phyloP scores from a whole-genome alignment of 2,329 filamentous ascomycete species.

The Aureobasidium lini region DNA sequence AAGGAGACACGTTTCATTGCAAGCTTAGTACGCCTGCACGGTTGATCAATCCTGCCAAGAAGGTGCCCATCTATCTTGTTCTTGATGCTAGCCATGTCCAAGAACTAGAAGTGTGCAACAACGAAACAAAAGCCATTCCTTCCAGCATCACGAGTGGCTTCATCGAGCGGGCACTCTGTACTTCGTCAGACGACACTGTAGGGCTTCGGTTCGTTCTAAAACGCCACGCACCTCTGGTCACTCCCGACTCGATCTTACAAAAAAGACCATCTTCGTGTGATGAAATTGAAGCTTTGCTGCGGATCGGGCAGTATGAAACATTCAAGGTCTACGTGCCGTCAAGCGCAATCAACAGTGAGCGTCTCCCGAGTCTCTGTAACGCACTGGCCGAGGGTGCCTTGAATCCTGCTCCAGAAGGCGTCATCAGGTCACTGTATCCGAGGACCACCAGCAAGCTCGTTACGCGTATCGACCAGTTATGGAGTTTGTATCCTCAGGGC shows the following conservation, averaged over 20 bases:
- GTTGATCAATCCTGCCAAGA: background rate
- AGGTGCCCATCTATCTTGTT: background rate
- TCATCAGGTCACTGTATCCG: background rate
- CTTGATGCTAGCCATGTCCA: background rate
- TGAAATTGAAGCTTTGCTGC: background rate
- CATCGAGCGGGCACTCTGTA: background rate
- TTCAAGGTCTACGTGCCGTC: background rate
- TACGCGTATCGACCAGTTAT: background rate
- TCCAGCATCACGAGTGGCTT: background rate
- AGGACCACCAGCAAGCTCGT: background rate
- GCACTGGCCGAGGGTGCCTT: background rate
- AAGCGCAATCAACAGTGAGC: background rate
- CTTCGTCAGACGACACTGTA: background rate
- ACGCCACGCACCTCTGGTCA: background rate
- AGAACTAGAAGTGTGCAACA: background rate
- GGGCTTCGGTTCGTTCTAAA: background rate
- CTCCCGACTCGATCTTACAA: background rate
- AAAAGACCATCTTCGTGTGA: background rate
- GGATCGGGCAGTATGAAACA: background rate
- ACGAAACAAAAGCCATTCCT: background rate
- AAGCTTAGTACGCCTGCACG: background rate
- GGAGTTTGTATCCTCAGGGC: background rate
- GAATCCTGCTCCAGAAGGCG: background rate
- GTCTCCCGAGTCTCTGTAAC: background rate
- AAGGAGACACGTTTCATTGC: background rate